A percentile compares a stretch with the other conserved stretches of the same genome.
Conservation (phyloP, 306 rosid genomes). For the Gleditsia sinensis region DNA sequence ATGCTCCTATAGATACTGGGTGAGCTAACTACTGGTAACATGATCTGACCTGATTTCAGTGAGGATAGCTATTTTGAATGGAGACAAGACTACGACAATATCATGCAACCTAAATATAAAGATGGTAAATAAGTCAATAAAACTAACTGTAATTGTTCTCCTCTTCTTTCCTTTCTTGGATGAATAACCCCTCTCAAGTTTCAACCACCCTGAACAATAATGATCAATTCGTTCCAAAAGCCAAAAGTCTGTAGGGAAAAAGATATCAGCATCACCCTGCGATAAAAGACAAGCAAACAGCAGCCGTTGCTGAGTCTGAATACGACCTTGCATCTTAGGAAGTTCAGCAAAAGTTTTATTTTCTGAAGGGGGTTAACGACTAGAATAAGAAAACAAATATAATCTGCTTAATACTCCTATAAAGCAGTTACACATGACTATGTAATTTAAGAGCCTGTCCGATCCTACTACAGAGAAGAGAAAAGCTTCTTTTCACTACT, state of each 20-base stretch:
- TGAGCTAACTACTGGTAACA: not conserved
- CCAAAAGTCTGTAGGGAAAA: constrained; percentile 92
- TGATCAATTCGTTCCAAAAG: constrained; percentile 86
- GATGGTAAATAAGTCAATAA: constrained; percentile 1
- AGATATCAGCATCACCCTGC: constrained; percentile 97
- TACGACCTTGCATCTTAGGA: not conserved
- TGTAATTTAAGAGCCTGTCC: too few species aligned
- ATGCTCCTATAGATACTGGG: not conserved
- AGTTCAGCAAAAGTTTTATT: constrained; percentile 11
- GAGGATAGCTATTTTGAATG: not conserved
- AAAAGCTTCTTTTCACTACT: too few species aligned
- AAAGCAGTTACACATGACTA: constrained; percentile 4
- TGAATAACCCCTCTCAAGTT: constrained; percentile 46
- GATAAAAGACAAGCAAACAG: constrained; percentile 30
- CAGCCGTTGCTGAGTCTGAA: not conserved
- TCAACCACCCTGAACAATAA: constrained; percentile 87
- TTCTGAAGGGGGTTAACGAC: not conserved
- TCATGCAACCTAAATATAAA: not conserved
- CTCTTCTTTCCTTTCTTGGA: constrained; percentile 82
- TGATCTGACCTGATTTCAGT: not conserved
- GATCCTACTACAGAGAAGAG: too few species aligned
- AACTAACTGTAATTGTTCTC: constrained; percentile 80
- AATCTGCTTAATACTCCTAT: not conserved
- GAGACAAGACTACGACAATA: not conserved
- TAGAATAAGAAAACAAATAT: not conserved